Base-by-base conservation (phyloP, 140 eudicot genomes). In the Senecio squalidus region DNA sequence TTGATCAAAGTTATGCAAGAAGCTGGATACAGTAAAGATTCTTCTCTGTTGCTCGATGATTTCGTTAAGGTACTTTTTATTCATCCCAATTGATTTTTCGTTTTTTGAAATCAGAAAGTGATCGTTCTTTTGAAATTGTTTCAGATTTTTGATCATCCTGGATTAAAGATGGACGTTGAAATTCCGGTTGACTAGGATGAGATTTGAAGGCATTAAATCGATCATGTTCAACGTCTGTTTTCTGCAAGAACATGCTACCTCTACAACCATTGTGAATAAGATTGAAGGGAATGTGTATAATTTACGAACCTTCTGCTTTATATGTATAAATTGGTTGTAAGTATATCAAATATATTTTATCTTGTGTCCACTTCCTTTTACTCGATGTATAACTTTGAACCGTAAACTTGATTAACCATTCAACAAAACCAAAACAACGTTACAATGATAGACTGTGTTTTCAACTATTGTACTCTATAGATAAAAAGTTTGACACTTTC, bases 111-210 rank as follows among this genome's bases (percentile, higher is more conserved):
- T 44, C 7, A n/a, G n/a, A 0, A n/a, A 45, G 23, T 27, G 48
- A 9, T 54, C 3, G 18, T 20, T 6, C 7, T 4, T 15, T 54
- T 51, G 46, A 5, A 17, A n/a, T 26, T 63, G 46, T 33, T 65
- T 5, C 79, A 86, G 95, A 80, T 86, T 71, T 70, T 86, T 55
- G 78, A 81, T 39, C 70, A 72, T 31, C 80, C 79, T 15, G 85
- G 78, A 38, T 39, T 86, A 70, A 83, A 77, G 67, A 86, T 86
- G 95, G 89, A 82, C n/a, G 93, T 86, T 48, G 95, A 86, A 66
- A 76, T 83, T n/a, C 95, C 93, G 9, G 69, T 71, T 43, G 95
- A 86, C 53, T 86, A 83, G 46, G 55, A 18, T 28, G 39, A 69
- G 44, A 7, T 48, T 40, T 30, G 18, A 56, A 58, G 59, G 26